These are phyloP conservation scores for Avicennia marina DNA, from an alignment of 257 asterid genomes.

Conservation along the genomic window DNA sequence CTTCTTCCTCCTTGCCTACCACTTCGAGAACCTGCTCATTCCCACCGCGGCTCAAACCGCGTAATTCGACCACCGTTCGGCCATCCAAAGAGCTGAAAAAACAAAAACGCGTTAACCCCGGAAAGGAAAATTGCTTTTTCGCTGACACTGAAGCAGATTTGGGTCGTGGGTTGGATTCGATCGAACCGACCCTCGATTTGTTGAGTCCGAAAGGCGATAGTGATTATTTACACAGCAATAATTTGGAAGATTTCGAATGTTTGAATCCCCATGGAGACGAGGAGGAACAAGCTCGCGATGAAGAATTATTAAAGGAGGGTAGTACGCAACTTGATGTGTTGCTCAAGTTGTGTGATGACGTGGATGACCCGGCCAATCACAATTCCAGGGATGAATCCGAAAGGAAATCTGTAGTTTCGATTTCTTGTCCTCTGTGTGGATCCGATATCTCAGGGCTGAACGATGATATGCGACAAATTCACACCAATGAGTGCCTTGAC, in stretches of 20 bases:
- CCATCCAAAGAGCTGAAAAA: conserved; percentile 31
- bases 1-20: conserved; percentile 30
- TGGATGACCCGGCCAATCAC: conserved; percentile 21
- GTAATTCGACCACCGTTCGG: conserved; percentile 13
- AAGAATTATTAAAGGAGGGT: conserved; percentile 33
- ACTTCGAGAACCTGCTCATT: conserved; percentile 31
- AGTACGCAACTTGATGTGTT: conserved; percentile 56
- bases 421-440: conserved; percentile 84
- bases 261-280: conserved; percentile 25
- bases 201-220: conserved; percentile 12
- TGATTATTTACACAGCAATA: not conserved
- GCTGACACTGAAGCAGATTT: conserved; percentile 26
- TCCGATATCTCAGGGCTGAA: conserved; percentile 59
- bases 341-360: conserved; percentile 63
- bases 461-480: conserved; percentile 56
- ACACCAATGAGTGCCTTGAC: conserved; percentile 87
- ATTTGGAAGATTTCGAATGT: conserved; percentile 25
- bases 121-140: conserved; percentile 42
- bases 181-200: conserved; percentile 47
- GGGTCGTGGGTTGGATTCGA: conserved; percentile 50
- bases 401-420: conserved; percentile 18
- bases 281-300: conserved; percentile 18
- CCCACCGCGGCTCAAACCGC: conserved; percentile 33
- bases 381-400: conserved; percentile 17
- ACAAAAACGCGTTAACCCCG: conserved; percentile 12